Evolutionary conservation across 75 land plant species (phyloP).

Genomic region (Pseudotsuga menziesii): DNA sequence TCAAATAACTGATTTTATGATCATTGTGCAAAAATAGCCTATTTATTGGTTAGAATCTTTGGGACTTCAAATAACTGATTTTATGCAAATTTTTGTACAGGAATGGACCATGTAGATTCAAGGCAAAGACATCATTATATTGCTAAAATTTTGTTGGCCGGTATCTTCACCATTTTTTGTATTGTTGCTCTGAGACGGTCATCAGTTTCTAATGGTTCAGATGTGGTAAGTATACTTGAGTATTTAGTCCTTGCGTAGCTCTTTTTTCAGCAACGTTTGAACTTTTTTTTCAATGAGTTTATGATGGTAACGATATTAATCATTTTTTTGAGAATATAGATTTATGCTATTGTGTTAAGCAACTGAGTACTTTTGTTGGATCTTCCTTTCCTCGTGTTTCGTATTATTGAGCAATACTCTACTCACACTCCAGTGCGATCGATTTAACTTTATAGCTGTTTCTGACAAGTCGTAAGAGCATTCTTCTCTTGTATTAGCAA

Average conservation of each 20-base stretch:
- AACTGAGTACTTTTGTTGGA: background rate
- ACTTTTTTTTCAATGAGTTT: background rate
- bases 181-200: conserved; percentile 52
- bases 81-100: conserved; percentile 16
- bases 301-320: background rate
- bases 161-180: conserved; percentile 39
- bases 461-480: background rate
- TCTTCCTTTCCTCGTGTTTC: background rate
- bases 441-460: background rate
- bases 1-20: background rate
- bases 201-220: conserved; percentile 29
- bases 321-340: background rate
- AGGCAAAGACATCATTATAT: conserved; percentile 34
- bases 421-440: background rate
- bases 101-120: conserved; percentile 51
- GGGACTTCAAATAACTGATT: background rate
- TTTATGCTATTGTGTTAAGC: background rate
- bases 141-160: conserved; percentile 42
- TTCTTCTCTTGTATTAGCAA: background rate
- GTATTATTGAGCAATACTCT: background rate
- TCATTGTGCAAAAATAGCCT: no score
- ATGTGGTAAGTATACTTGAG: conserved; percentile 21
- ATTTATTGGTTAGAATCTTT: background rate
- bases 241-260: background rate
- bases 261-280: background rate